phyloP scores from a whole-genome alignment of 2,329 filamentous ascomycete genomes.

The Onygenales sp. region DNA sequence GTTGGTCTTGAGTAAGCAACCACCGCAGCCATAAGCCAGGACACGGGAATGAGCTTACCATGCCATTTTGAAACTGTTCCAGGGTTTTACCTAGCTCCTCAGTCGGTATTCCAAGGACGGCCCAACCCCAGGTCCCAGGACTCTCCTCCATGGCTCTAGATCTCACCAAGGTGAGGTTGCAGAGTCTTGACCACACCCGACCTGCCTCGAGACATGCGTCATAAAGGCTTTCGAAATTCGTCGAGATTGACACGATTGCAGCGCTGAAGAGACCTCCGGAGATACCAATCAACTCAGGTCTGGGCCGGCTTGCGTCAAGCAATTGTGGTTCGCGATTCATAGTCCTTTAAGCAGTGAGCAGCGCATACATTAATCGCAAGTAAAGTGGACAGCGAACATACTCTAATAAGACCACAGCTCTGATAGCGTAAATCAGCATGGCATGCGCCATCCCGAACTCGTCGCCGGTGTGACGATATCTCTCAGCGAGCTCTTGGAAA shows the following conservation, averaged over 20 bases:
- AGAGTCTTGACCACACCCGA: constrained; percentile 6
- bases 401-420: constrained; percentile 6
- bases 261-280: constrained; percentile 9
- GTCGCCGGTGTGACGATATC: constrained; percentile 6
- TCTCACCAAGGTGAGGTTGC: constrained; percentile 7
- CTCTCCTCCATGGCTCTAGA: constrained; percentile 11
- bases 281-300: constrained; percentile 6
- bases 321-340: constrained; percentile 5
- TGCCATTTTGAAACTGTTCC: constrained; percentile 10
- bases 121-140: constrained; percentile 11
- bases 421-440: constrained; percentile 6
- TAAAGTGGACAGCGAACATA: background rate
- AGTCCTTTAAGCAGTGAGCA: constrained; percentile 7
- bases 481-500: constrained; percentile 10
- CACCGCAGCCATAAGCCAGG: too few species aligned
- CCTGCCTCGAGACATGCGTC: constrained; percentile 7
- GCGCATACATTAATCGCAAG: background rate
- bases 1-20: too few species aligned
- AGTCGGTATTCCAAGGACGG: constrained; percentile 7
- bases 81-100: constrained; percentile 8
- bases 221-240: constrained; percentile 7
- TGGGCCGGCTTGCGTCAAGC: background rate
- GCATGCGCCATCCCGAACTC: constrained; percentile 7
- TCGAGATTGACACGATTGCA: constrained; percentile 4
- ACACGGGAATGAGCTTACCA: background rate